A percentile compares a stretch with the other conserved stretches of the same genome.
Evolutionary conservation across 2,329 filamentous ascomycete genomes (phyloP).

Genomic region (Phyllosticta citrichinensis): DNA sequence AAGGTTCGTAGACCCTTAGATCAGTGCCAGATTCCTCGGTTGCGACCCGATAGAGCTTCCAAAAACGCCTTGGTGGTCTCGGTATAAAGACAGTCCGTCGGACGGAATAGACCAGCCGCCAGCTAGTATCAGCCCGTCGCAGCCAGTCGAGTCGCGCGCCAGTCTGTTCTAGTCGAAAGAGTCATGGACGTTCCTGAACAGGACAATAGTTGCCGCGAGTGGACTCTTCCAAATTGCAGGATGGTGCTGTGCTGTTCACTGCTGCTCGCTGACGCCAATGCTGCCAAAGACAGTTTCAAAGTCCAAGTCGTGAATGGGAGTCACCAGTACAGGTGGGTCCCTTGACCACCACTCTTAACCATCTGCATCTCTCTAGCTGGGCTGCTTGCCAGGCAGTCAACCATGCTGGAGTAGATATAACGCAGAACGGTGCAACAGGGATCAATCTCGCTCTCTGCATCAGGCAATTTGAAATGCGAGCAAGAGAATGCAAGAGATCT

Average conservation of each 20-base stretch:
- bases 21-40: background rate
- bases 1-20: background rate
- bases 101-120: background rate
- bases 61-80: background rate
- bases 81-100: background rate
- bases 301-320: constrained; percentile 6
- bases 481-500: constrained; percentile 19
- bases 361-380: constrained; percentile 22
- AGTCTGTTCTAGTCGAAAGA: background rate
- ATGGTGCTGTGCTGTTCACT: constrained; percentile 25
- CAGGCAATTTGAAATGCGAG: constrained; percentile 24
- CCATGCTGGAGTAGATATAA: constrained; percentile 6
- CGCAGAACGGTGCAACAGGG: constrained; percentile 10
- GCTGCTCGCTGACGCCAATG: constrained; percentile 42
- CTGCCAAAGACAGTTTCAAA: constrained; percentile 10
- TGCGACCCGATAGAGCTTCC: background rate
- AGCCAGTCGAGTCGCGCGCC: background rate
- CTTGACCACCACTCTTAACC: constrained; percentile 20
- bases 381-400: constrained; percentile 16
- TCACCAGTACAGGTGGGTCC: constrained; percentile 5
- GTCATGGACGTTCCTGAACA: background rate
- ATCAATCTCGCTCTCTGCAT: constrained; percentile 19
- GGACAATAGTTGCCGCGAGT: background rate
- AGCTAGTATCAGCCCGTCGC: background rate
- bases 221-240: background rate